phyloP scores from a whole-genome alignment of 257 asterid genomes.

The Lantana camara region DNA sequence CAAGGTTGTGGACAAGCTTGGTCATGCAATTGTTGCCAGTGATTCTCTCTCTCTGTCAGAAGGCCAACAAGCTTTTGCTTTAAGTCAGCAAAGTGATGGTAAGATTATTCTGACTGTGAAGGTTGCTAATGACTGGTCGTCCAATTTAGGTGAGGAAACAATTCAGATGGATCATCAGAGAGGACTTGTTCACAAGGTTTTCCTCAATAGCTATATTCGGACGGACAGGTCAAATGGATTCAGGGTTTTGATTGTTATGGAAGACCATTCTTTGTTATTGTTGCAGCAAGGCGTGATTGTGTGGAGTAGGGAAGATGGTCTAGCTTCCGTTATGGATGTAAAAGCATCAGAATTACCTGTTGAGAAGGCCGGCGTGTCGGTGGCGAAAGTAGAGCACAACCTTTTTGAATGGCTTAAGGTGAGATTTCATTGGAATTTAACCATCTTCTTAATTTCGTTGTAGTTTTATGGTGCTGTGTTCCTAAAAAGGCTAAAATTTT shows the following conservation, averaged over 20 bases:
- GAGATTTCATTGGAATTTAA: slow-evolving; percentile 20
- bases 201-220: slow-evolving; percentile 77
- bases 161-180: slow-evolving; percentile 66
- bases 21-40: slow-evolving; percentile 62
- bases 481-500: background rate
- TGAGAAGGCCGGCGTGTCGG: slow-evolving; percentile 89
- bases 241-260: slow-evolving; percentile 96
- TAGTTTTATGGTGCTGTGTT: slow-evolving; percentile 22
- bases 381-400: slow-evolving; percentile 91
- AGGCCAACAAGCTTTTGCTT: slow-evolving; percentile 73
- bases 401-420: slow-evolving; percentile 99
- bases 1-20: slow-evolving; percentile 53
- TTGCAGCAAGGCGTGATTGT: slow-evolving; percentile 92
- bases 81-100: slow-evolving; percentile 57
- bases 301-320: slow-evolving; percentile 96
- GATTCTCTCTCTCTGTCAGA: slow-evolving; percentile 69
- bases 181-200: slow-evolving; percentile 80
- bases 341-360: slow-evolving; percentile 86
- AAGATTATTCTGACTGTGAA: slow-evolving; percentile 70
- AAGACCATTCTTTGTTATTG: slow-evolving; percentile 84
- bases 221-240: slow-evolving; percentile 90
- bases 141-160: slow-evolving; percentile 67
- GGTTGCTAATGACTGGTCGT: slow-evolving; percentile 61
- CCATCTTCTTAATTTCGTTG: slow-evolving; percentile 13
- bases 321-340: slow-evolving; percentile 90